Percentiles rank a stretch among this genome's conserved stretches.
These are phyloP conservation scores for Colletotrichum sp. DNA, from an alignment of 2,329 filamentous ascomycete species.

Conservation along the genomic window DNA sequence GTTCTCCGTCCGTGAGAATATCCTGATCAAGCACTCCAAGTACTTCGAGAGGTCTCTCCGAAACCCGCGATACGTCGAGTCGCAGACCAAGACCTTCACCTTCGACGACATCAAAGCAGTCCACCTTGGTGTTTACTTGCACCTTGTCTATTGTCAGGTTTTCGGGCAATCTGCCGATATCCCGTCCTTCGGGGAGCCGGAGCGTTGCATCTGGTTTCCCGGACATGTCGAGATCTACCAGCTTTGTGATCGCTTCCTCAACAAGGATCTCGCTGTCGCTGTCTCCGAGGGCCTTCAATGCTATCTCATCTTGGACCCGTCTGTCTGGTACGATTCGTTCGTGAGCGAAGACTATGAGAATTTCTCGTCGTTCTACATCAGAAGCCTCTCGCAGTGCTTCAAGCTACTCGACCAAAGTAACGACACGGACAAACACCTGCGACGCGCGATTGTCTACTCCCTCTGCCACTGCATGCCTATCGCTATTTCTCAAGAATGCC, in stretches of 20 bases:
- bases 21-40: neutral
- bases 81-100: neutral
- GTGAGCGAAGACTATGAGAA: neutral
- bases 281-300: neutral
- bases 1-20: neutral
- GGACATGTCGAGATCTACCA: neutral
- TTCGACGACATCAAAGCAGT: neutral
- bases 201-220: neutral
- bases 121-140: neutral
- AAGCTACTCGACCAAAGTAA: neutral
- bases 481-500: neutral
- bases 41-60: neutral
- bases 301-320: neutral
- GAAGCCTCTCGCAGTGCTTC: neutral
- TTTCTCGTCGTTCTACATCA: neutral
- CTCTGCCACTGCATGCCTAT: neutral
- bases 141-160: neutral
- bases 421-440: too few species aligned
- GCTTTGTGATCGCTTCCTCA: neutral
- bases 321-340: neutral
- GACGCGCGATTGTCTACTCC: neutral
- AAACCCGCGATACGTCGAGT: neutral
- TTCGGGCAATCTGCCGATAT: neutral
- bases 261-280: neutral
- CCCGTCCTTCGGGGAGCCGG: neutral